Evolutionary conservation across 768 basidiomycete genomes (phyloP).

Genomic region (Tricholoma matsutake): DNA sequence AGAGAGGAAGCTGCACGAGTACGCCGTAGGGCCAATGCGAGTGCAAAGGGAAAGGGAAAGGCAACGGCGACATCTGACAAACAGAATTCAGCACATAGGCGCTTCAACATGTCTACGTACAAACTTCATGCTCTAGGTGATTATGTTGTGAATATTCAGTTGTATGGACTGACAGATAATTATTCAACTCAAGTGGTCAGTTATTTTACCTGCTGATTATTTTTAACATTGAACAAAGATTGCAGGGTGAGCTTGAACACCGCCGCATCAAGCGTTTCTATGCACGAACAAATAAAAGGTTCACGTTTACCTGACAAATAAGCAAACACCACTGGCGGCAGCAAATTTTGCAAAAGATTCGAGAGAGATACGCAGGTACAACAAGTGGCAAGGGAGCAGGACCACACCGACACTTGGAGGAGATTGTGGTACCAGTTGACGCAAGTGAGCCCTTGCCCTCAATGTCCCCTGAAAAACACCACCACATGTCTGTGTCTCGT

Average conservation of each 20-base stretch:
- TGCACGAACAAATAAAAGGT: slow-evolving; percentile 1
- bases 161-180: slow-evolving; percentile 9
- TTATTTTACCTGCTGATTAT: not conserved
- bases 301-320: not conserved
- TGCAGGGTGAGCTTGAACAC: slow-evolving; percentile 14
- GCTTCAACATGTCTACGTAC: slow-evolving; percentile 6
- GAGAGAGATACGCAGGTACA: not conserved
- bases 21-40: not conserved
- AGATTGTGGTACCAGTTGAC: too few species aligned
- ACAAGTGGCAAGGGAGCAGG: not conserved
- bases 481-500: too few species aligned
- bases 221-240: not conserved
- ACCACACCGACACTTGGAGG: not conserved
- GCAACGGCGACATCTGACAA: not conserved
- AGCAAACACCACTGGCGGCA: not conserved
- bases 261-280: slow-evolving; percentile 5
- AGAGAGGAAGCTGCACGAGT: slow-evolving; percentile 4
- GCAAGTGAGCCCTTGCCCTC: too few species aligned
- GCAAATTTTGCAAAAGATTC: not conserved
- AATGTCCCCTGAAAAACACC: too few species aligned
- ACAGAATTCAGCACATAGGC: not conserved
- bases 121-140: slow-evolving; percentile 13
- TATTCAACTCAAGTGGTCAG: slow-evolving; percentile 14
- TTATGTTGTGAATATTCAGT: slow-evolving; percentile 7
- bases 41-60: too few species aligned